A percentile compares a stretch with the other conserved stretches of the same genome.
phyloP scores from a whole-genome alignment of 2,329 filamentous ascomycete species.

The Talaromyces funiculosus region DNA sequence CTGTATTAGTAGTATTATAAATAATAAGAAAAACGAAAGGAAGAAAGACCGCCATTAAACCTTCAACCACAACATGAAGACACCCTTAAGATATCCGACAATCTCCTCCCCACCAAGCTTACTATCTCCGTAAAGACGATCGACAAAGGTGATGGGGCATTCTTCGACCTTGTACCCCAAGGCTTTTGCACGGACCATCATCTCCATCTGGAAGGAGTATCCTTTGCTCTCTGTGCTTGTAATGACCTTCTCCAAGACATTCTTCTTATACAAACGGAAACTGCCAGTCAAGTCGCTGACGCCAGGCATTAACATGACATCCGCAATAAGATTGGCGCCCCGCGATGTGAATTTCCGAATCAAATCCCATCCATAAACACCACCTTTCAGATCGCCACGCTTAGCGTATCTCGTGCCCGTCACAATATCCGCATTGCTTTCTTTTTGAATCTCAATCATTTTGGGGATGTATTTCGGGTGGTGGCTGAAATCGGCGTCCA shows the following conservation, averaged over 20 bases:
- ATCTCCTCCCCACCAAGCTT: constrained; percentile 95
- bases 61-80: constrained; percentile 70
- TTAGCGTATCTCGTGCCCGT: constrained; percentile 92
- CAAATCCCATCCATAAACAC: constrained; percentile 94
- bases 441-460: constrained; percentile 80
- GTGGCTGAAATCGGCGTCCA: constrained; percentile 99
- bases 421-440: constrained; percentile 85
- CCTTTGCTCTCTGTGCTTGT: constrained; percentile 88
- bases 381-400: constrained; percentile 56
- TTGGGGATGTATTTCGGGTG: constrained; percentile 97
- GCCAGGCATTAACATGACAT: constrained; percentile 85
- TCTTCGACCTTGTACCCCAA: constrained; percentile 93
- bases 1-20: background rate
- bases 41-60: constrained; percentile 46
- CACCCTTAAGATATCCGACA: constrained; percentile 88
- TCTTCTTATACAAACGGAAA: constrained; percentile 91
- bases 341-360: constrained; percentile 70
- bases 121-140: constrained; percentile 88
- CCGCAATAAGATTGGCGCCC: constrained; percentile 87
- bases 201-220: constrained; percentile 99
- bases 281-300: constrained; percentile 94
- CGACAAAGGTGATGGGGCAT: constrained; percentile 94
- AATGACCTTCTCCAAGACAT: constrained; percentile 84
- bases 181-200: constrained; percentile 95
- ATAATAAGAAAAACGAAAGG: background rate